A percentile compares a stretch with the other conserved stretches of the same genome.
These are phyloP conservation scores for Erodium trifolium DNA, from an alignment of 441 rosid genomes.

Conservation along the genomic window DNA sequence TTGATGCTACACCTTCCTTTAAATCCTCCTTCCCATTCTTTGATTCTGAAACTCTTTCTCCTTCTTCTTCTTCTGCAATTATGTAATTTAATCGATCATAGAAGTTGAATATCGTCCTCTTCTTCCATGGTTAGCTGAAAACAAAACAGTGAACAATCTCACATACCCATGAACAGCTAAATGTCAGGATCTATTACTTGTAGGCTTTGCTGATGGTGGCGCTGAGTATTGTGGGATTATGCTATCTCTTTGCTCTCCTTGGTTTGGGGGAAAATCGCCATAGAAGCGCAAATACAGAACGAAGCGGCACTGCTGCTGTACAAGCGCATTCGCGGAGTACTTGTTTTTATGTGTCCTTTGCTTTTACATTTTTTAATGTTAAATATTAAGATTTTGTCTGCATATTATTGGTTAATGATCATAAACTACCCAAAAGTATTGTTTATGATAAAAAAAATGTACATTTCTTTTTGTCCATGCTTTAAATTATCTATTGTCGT, in stretches of 20 bases:
- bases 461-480: no score
- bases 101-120: background rate
- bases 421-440: no score
- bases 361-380: no score
- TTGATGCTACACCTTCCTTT: slow-evolving; percentile 81
- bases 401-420: no score
- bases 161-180: background rate
- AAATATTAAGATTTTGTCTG: no score
- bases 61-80: slow-evolving; percentile 17
- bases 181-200: background rate
- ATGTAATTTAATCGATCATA: background rate
- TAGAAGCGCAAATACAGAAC: background rate
- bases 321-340: background rate
- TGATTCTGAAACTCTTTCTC: slow-evolving; percentile 16
- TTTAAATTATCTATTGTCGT: no score
- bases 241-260: background rate
- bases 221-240: background rate
- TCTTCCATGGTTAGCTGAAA: background rate
- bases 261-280: background rate
- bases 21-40: slow-evolving; percentile 30
- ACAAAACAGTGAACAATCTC: background rate
- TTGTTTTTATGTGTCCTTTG: no score
- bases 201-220: background rate
- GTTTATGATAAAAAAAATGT: no score
- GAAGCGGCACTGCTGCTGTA: background rate